phyloP scores from a whole-genome alignment of 2,329 filamentous ascomycete species.

The Colletotrichum orbiculare region DNA sequence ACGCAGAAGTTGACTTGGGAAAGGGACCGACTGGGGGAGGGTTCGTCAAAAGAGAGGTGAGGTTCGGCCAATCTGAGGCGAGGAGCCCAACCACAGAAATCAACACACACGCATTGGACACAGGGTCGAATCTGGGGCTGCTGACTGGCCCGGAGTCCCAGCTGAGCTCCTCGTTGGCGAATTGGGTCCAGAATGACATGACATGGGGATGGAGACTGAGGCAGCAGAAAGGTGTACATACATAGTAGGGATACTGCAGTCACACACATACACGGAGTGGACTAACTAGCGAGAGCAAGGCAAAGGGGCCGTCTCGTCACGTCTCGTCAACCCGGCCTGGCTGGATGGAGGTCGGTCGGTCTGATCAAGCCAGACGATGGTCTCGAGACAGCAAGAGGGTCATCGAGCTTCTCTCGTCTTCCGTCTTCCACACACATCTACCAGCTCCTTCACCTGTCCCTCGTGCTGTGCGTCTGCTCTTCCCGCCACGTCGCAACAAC shows the following conservation, averaged over 20 bases:
- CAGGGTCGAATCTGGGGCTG: conserved; percentile 12
- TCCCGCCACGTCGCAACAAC: conserved; percentile 35
- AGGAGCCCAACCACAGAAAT: conserved; percentile 17
- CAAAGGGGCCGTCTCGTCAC: conserved; percentile 31
- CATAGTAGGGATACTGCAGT: not conserved
- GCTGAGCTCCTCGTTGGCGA: conserved; percentile 2
- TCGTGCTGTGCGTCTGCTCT: conserved; percentile 11
- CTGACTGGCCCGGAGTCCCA: conserved; percentile 4
- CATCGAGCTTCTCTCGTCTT: too few species aligned
- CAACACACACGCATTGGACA: conserved; percentile 1
- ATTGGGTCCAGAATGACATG: not conserved
- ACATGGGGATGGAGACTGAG: not conserved
- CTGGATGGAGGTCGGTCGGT: too few species aligned
- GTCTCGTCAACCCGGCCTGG: too few species aligned
- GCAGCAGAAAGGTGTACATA: not conserved
- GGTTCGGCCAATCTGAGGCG: conserved; percentile 21
- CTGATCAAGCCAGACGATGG: too few species aligned
- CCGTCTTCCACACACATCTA: too few species aligned
- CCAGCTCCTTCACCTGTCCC: not conserved
- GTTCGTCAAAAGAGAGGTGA: conserved; percentile 17
- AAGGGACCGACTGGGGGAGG: conserved; percentile 18
- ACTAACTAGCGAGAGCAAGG: conserved; percentile 3
- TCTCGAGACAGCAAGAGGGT: too few species aligned
- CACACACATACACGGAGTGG: not conserved
- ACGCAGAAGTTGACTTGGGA: too few species aligned